phyloP scores from a whole-genome alignment of 306 rosid genomes.

The Psophocarpus tetragonolobus region DNA sequence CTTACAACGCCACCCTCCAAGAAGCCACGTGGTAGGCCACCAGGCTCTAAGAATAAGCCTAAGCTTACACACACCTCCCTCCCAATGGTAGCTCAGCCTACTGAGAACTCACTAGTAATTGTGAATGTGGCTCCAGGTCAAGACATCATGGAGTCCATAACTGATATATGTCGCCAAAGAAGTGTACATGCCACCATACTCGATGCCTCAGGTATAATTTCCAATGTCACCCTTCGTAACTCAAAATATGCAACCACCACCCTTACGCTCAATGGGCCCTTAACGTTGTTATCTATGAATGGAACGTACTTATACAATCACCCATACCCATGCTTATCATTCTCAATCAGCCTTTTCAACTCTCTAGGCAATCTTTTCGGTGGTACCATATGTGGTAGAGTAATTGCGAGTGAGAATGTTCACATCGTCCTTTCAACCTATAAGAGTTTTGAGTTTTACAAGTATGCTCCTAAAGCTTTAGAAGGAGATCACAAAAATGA shows the following conservation, averaged over 20 bases:
- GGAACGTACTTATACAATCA: constrained; percentile 5
- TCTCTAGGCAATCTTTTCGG: neutral
- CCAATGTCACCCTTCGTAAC: neutral
- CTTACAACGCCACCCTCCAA: neutral
- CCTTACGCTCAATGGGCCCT: constrained; percentile 53
- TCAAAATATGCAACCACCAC: neutral
- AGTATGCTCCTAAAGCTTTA: no score
- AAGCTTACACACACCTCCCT: neutral
- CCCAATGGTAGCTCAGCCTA: no score
- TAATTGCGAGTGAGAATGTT: neutral
- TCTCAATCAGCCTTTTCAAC: neutral
- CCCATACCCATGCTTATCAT: constrained; percentile 20
- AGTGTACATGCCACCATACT: no score
- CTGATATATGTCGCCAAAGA: neutral
- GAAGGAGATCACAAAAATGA: neutral
- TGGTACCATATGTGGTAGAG: accelerated
- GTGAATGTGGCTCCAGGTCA: neutral
- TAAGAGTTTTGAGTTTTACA: neutral
- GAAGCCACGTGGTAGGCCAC: neutral
- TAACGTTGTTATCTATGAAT: constrained; percentile 34
- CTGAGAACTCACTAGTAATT: no score
- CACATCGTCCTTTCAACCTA: neutral
- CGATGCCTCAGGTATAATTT: neutral
- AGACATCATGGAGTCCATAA: neutral
- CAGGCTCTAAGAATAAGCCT: neutral